These are phyloP conservation scores for Mycosphaerella sp. DNA, from an alignment of 2,329 filamentous ascomycete species.

Conservation along the genomic window DNA sequence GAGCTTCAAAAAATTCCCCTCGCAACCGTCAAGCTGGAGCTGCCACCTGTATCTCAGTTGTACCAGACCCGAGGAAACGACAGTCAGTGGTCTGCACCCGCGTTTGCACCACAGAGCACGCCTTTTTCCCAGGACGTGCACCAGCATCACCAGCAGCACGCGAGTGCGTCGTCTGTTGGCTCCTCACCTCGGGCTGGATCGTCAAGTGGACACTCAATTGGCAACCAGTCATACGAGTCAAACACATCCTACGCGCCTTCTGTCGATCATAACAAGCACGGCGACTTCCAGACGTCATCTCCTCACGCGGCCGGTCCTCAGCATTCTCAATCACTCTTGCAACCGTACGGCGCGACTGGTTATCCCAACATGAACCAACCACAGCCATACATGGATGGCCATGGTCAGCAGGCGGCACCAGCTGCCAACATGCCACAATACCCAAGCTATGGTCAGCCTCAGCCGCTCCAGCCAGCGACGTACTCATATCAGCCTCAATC, in stretches of 20 bases:
- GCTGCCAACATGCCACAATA: conserved; percentile 71
- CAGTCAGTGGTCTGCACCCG: conserved; percentile 61
- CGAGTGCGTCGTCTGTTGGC: conserved; percentile 60
- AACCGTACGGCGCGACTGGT: conserved; percentile 14
- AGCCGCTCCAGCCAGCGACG: conserved; percentile 47
- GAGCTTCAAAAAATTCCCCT: conserved; percentile 12
- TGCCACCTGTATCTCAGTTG: conserved; percentile 78
- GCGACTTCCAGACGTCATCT: conserved; percentile 65
- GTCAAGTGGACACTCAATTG: conserved; percentile 54
- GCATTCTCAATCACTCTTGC: conserved; percentile 13
- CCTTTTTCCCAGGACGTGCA: conserved; percentile 38
- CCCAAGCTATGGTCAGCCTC: conserved; percentile 57
- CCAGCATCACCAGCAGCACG: conserved; percentile 51
- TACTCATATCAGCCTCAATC: conserved; percentile 48
- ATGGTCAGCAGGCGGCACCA: conserved; percentile 63
- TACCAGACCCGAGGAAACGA: conserved; percentile 69
- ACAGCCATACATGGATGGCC: conserved; percentile 69
- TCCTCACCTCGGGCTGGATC: conserved; percentile 72
- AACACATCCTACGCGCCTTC: conserved; percentile 53
- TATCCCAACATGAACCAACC: conserved; percentile 71
- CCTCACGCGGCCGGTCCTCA: conserved; percentile 50
- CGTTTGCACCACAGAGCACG: conserved; percentile 57
- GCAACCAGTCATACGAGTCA: conserved; percentile 42
- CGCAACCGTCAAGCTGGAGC: conserved; percentile 82
- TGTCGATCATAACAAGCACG: conserved; percentile 35